Evolutionary conservation across 148 eudicot species (phyloP), one percentile per base, ranked within the genome.

Genomic region (Fallopia convolvulus): DNA sequence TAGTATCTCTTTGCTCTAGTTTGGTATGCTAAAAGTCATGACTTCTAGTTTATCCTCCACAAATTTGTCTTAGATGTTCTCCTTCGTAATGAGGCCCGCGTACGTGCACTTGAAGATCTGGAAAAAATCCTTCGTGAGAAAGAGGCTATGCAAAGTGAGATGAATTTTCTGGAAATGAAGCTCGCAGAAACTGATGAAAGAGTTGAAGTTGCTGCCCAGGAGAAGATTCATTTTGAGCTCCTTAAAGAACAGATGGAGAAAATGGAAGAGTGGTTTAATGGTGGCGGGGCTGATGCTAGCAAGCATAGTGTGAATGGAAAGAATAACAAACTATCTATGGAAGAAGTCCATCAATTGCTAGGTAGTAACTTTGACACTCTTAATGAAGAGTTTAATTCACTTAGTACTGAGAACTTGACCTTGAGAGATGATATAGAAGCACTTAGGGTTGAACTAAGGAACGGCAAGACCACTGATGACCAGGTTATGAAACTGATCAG

Each of bases 51-150:
- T 66, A 36, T 46, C 42, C 72, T 68, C 72, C 75, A 60, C 55
- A 52, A 53, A 66, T 32, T 58, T 79, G 70, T 83, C 53, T 58
- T 78, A 95, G 99, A 95, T 89, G 83, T 95, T 40, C 83, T 89
- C 76, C 94, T 92, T 61, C 94, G 92, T 70, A 92, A 95, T 85
- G 89, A 90, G 85, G 99, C 97, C 82, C 92, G 99, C 33, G 70
- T 87, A 65, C 89, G 79, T 80, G 96, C 97, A 48, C 89, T 92
- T 81, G 88, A 92, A 80, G 88, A 95, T 80, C 86, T 92, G 73
- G 89, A 90, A 60, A 88, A 80, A 70, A 84, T 92, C 76, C 77
- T 88, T 71, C 75, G 80, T 44, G 99, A 95, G 85, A 95, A 92
- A 80, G 86, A 88, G 82, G 83, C 88, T 61, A 82, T 95, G 76